Conservation (phyloP, 2,329 filamentous ascomycete genomes). For the Fusarium sp. region DNA sequence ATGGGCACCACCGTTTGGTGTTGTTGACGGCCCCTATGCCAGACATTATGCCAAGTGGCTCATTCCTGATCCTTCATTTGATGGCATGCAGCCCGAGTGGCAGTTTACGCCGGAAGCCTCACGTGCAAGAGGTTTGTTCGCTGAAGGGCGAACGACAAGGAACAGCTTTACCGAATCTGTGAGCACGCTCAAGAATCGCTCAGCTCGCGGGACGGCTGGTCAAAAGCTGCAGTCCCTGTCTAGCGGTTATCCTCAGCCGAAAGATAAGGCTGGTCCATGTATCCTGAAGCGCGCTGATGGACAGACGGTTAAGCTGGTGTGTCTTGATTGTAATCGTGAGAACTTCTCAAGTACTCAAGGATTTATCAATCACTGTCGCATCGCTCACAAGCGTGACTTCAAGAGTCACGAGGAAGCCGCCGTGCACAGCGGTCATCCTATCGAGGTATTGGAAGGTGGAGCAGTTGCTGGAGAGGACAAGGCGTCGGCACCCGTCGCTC, state of each 20-base stretch:
- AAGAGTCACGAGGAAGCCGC: conserved; percentile 97
- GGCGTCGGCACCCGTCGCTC: conserved; percentile 20
- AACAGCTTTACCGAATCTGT: conserved; percentile 65
- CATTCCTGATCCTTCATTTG: conserved; percentile 86
- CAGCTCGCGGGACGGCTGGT: conserved; percentile 59
- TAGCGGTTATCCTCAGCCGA: conserved; percentile 75
- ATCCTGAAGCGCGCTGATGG: conserved; percentile 87
- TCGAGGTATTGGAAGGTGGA: conserved; percentile 60
- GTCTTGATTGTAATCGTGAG: conserved; percentile 84
- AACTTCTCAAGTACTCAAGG: conserved; percentile 97
- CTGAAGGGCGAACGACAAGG: conserved; percentile 81
- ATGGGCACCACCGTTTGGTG: conserved; percentile 88
- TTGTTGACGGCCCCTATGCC: conserved; percentile 90
- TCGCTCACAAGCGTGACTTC: conserved; percentile 91
- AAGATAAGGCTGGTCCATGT: conserved; percentile 84
- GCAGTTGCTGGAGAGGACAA: conserved; percentile 41
- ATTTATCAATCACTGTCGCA: conserved; percentile 99
- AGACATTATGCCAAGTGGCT: conserved; percentile 97
- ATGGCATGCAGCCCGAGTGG: conserved; percentile 67
- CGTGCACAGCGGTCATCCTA: conserved; percentile 82
- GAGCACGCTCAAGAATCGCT: conserved; percentile 60
- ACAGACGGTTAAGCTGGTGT: conserved; percentile 87
- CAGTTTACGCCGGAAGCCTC: conserved; percentile 53
- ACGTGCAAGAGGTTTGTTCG: conserved; percentile 55
- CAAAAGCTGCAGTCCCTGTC: conserved; percentile 75